phyloP scores from a whole-genome alignment of 441 rosid genomes.

The Eutrema salsugineum region DNA sequence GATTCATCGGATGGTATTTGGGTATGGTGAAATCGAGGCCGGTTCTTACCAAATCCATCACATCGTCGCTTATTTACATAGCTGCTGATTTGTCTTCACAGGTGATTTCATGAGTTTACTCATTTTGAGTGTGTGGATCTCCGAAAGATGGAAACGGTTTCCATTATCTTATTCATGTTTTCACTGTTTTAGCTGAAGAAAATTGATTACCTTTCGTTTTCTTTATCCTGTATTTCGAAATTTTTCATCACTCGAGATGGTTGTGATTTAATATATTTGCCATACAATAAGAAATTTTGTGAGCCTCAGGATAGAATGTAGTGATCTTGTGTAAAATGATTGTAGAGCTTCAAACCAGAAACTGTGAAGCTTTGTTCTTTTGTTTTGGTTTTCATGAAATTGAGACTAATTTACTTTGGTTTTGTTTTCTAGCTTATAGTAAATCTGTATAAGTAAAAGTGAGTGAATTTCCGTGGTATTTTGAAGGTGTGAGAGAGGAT shows the following conservation, averaged over 20 bases:
- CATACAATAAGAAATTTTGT: neutral
- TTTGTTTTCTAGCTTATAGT: neutral
- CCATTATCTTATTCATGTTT: neutral
- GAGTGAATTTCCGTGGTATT: neutral
- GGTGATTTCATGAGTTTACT: constrained; percentile 30
- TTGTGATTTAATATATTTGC: neutral
- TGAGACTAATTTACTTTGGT: neutral
- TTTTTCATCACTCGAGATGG: neutral
- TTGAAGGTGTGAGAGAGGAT: no score
- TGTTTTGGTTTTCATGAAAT: neutral
- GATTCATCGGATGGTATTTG: constrained; percentile 76
- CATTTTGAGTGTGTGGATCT: neutral
- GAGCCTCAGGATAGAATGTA: neutral
- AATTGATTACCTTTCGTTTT: neutral
- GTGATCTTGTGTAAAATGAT: neutral
- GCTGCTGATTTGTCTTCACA: constrained; percentile 87
- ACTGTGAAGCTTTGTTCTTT: neutral
- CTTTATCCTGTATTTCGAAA: neutral
- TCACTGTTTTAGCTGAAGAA: neutral
- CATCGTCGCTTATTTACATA: constrained; percentile 55
- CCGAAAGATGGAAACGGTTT: neutral
- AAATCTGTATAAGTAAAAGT: neutral
- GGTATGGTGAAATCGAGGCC: constrained; percentile 77
- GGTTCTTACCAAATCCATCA: constrained; percentile 64
- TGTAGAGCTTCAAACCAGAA: neutral